A percentile compares a stretch with the other conserved stretches of the same genome.
These are phyloP conservation scores for Aschersonia sp. DNA, from an alignment of 2,329 filamentous ascomycete species.

Conservation along the genomic window DNA sequence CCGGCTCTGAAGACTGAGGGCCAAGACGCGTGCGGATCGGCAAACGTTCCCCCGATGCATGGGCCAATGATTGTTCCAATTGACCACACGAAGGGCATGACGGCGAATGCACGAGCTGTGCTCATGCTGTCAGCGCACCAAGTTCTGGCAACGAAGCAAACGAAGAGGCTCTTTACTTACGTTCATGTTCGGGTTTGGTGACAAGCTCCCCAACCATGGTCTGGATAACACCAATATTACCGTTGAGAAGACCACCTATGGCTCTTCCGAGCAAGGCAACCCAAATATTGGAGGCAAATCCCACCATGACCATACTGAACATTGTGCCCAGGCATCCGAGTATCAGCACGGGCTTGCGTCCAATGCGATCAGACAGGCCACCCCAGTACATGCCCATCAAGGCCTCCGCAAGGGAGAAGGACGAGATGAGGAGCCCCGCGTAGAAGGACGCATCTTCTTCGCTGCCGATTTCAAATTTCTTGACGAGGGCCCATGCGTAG, in stretches of 20 bases:
- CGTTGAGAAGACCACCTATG: slow-evolving; percentile 72
- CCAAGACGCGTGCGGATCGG: slow-evolving; percentile 61
- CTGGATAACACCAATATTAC: slow-evolving; percentile 81
- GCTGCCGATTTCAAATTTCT: slow-evolving; percentile 57
- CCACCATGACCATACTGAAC: slow-evolving; percentile 69
- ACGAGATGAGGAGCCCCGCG: slow-evolving; percentile 74
- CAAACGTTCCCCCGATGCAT: slow-evolving; percentile 75
- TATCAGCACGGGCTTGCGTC: slow-evolving; percentile 73
- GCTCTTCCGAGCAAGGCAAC: slow-evolving; percentile 62
- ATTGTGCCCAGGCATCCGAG: slow-evolving; percentile 72
- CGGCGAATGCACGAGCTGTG: slow-evolving; percentile 65
- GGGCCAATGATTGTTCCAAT: slow-evolving; percentile 83
- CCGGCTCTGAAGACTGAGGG: slow-evolving; percentile 53
- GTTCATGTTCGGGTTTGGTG: slow-evolving; percentile 71
- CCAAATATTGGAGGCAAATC: slow-evolving; percentile 73
- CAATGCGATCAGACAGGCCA: slow-evolving; percentile 63
- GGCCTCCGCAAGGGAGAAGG: slow-evolving; percentile 71
- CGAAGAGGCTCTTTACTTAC: slow-evolving; percentile 32
- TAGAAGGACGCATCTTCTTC: slow-evolving; percentile 72
- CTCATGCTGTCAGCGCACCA: slow-evolving; percentile 6
- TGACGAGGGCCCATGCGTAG: slow-evolving; percentile 76
- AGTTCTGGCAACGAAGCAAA: not conserved
- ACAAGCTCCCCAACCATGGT: slow-evolving; percentile 89
- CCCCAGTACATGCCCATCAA: slow-evolving; percentile 84
- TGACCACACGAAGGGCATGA: slow-evolving; percentile 92